These are phyloP conservation scores for Lithospermum erythrorhizon DNA, from an alignment of 257 asterid genomes.

Conservation along the genomic window DNA sequence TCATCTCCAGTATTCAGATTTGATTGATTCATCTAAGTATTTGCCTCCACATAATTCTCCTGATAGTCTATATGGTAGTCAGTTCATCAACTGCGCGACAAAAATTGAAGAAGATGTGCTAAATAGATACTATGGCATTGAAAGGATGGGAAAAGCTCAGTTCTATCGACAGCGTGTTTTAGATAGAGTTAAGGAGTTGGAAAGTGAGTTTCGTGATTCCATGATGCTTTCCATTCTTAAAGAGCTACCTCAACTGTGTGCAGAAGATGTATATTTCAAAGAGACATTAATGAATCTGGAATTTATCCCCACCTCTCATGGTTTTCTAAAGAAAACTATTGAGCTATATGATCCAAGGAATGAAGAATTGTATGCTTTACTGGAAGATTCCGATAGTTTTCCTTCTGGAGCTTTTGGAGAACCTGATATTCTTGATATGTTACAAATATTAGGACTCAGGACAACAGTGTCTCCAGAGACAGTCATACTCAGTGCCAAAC, in stretches of 20 bases:
- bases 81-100: slow-evolving; percentile 46
- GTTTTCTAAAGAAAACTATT: slow-evolving; percentile 55
- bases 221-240: slow-evolving; percentile 73
- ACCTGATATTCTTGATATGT: slow-evolving; percentile 60
- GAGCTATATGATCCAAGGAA: slow-evolving; percentile 79
- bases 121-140: slow-evolving; percentile 53
- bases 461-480: slow-evolving; percentile 71
- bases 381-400: slow-evolving; percentile 74
- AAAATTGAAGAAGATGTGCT: slow-evolving; percentile 71
- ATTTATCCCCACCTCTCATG: slow-evolving; percentile 61
- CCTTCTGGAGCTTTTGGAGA: slow-evolving; percentile 62
- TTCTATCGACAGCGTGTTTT: slow-evolving; percentile 57
- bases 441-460: slow-evolving; percentile 86
- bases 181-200: slow-evolving; percentile 39
- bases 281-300: slow-evolving; percentile 53
- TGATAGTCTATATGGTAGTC: slow-evolving; percentile 48
- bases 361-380: slow-evolving; percentile 75
- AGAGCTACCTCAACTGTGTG: slow-evolving; percentile 75
- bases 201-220: slow-evolving; percentile 49
- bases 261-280: slow-evolving; percentile 58
- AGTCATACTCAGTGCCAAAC: slow-evolving; percentile 72
- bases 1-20: slow-evolving; percentile 57
- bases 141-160: slow-evolving; percentile 68
- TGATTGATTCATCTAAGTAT: slow-evolving; percentile 63
- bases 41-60: slow-evolving; percentile 71